Conservation (phyloP, 192 early-diverging fungal genomes). For the Thoreauomyces humboldtii region DNA sequence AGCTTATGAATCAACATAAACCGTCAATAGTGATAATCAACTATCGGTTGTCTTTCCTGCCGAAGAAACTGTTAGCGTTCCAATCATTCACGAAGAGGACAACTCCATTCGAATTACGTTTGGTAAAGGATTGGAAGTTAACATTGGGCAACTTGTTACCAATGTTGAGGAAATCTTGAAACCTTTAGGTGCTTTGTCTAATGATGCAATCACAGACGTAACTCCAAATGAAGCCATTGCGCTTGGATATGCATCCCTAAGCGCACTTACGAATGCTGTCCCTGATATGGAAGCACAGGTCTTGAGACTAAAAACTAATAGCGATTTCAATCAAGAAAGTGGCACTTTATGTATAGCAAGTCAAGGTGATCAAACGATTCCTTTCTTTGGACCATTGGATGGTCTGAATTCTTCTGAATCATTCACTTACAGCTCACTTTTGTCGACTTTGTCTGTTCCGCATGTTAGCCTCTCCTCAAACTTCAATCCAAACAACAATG, state of each 20-base stretch:
- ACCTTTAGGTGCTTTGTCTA: not conserved
- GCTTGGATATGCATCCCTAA: no score
- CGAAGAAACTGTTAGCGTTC: not conserved
- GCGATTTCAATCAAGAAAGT: not conserved
- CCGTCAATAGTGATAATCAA: not conserved
- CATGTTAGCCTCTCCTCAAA: not conserved
- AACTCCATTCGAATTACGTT: not conserved
- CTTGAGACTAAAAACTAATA: not conserved
- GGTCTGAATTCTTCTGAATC: not conserved
- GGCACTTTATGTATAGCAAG: not conserved
- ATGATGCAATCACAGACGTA: not conserved
- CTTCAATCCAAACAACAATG: not conserved
- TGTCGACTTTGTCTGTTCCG: not conserved
- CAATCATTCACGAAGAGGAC: not conserved
- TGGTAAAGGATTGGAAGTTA: not conserved
- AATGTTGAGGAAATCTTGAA: not conserved
- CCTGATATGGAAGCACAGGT: not conserved
- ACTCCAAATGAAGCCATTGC: not conserved
- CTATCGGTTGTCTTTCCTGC: not conserved
- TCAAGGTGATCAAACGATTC: not conserved
- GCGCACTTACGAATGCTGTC: not conserved
- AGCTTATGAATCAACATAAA: not conserved
- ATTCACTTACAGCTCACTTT: conserved; percentile 6
- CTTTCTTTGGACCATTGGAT: not conserved
- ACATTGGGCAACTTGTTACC: not conserved